A percentile compares a stretch with the other conserved stretches of the same genome.
phyloP scores from a whole-genome alignment of 2,329 filamentous ascomycete species.

The Chrysosporium queenslandicum region DNA sequence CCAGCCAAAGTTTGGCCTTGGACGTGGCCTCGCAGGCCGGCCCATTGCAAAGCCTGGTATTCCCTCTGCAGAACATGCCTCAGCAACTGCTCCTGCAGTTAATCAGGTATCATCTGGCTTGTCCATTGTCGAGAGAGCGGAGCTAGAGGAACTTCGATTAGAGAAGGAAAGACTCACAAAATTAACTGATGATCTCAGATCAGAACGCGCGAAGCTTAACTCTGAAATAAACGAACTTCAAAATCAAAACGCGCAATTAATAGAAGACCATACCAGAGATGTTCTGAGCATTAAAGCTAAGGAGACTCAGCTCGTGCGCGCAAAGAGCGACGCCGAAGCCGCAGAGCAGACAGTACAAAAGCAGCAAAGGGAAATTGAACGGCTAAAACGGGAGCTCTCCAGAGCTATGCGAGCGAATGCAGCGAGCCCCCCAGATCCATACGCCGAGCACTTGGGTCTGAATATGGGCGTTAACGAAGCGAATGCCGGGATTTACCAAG shows the following conservation, averaged over 20 bases:
- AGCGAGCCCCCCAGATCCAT: constrained; percentile 29
- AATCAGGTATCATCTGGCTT: constrained; percentile 54
- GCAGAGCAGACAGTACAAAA: constrained; percentile 79
- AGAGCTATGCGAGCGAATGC: constrained; percentile 38
- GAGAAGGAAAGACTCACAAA: constrained; percentile 70
- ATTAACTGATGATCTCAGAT: constrained; percentile 67
- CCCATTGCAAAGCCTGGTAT: constrained; percentile 64
- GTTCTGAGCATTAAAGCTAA: constrained; percentile 96
- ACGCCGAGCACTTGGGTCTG: constrained; percentile 49
- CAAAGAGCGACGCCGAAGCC: constrained; percentile 78
- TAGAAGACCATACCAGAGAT: constrained; percentile 93
- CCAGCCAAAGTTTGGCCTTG: constrained; percentile 54
- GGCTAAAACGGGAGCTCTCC: constrained; percentile 74
- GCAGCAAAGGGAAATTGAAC: constrained; percentile 77
- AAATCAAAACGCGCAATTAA: constrained; percentile 91
- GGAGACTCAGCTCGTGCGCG: constrained; percentile 89
- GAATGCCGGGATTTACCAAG: constrained; percentile 34
- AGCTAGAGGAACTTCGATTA: constrained; percentile 76
- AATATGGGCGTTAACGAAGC: constrained; percentile 41
- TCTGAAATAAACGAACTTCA: constrained; percentile 90
- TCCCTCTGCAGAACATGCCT: constrained; percentile 34
- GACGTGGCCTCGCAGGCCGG: constrained; percentile 68
- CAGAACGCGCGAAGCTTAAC: constrained; percentile 68
- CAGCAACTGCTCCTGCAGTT: constrained; percentile 41
- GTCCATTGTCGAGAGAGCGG: constrained; percentile 72